Percentiles rank a stretch among this genome's conserved stretches.
phyloP scores from a whole-genome alignment of 1,284 basidiomycete species.

The Schizopora paradoxa region DNA sequence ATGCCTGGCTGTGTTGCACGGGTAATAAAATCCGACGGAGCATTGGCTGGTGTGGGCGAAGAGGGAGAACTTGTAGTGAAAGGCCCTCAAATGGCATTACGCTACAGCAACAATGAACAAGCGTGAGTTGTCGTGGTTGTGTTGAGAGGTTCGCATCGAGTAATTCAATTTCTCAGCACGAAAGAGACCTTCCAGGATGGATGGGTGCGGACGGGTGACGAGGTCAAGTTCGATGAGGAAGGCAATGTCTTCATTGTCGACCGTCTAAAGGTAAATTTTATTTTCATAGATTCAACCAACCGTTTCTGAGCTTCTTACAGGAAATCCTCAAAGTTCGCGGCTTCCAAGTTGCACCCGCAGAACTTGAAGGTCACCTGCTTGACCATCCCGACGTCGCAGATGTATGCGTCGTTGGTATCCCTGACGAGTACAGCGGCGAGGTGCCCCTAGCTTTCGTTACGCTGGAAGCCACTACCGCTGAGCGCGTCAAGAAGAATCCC shows the following conservation, averaged over 20 bases:
- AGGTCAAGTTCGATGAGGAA: slow-evolving; percentile 50
- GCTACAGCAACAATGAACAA: slow-evolving; percentile 48
- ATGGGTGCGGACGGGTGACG: slow-evolving; percentile 69
- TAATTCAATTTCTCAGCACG: slow-evolving; percentile 33
- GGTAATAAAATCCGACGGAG: slow-evolving; percentile 57
- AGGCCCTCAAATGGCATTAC: slow-evolving; percentile 52
- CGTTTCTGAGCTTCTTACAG: slow-evolving; percentile 1
- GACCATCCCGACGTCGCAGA: slow-evolving; percentile 66
- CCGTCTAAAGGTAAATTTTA: slow-evolving; percentile 50
- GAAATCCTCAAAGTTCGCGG: slow-evolving; percentile 19
- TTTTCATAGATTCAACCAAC: slow-evolving; percentile 3
- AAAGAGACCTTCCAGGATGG: slow-evolving; percentile 53
- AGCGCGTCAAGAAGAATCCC: slow-evolving; percentile 33
- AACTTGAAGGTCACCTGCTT: slow-evolving; percentile 72
- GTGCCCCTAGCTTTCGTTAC: slow-evolving; percentile 72
- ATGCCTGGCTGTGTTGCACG: slow-evolving; percentile 49
- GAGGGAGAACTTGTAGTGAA: slow-evolving; percentile 60
- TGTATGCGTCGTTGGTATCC: slow-evolving; percentile 69
- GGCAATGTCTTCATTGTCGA: slow-evolving; percentile 62
- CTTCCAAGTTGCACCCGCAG: slow-evolving; percentile 42
- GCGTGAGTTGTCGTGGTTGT: slow-evolving; percentile 43
- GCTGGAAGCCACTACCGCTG: slow-evolving; percentile 38
- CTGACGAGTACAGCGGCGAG: slow-evolving; percentile 77
- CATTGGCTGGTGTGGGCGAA: slow-evolving; percentile 54
- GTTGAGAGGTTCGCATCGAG: not conserved